Evolutionary conservation across 345 rosid genomes (phyloP).

Genomic region (Brassica nigra): DNA sequence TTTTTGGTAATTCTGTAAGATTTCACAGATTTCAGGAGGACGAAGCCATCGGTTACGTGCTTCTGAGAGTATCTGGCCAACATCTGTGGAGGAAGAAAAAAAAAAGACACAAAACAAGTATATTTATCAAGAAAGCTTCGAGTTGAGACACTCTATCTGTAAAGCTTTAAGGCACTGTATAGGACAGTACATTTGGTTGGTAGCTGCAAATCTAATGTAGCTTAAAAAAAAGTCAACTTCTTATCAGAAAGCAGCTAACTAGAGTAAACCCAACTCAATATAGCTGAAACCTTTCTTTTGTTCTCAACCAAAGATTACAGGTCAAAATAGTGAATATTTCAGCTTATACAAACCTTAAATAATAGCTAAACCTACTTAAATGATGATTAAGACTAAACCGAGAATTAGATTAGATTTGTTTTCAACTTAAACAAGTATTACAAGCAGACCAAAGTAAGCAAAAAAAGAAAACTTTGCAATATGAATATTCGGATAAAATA

Average conservation of each 20-base stretch:
- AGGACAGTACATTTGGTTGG: not conserved
- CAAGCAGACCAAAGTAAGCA: not conserved
- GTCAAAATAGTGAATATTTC: not conserved
- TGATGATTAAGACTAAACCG: constrained; percentile 20
- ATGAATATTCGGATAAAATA: constrained; percentile 36
- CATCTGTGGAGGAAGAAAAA: constrained; percentile 48
- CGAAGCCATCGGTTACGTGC: constrained; percentile 93
- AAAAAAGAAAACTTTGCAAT: not conserved
- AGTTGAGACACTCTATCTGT: not conserved
- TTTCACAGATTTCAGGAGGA: constrained; percentile 93
- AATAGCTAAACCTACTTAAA: not conserved
- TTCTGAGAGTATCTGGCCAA: constrained; percentile 74
- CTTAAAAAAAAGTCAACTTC: constrained; percentile 5
- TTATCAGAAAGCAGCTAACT: constrained; percentile 4
- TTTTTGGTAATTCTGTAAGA: constrained; percentile 60
- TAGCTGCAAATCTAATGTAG: not conserved
- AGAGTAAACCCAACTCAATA: constrained; percentile 1
- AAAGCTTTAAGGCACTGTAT: constrained; percentile 19
- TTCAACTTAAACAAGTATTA: not conserved
- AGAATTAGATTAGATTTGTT: not conserved
- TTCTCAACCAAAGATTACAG: not conserved
- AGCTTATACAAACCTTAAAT: not conserved
- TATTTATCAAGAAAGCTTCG: not conserved
- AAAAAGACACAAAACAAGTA: not conserved
- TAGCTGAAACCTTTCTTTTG: not conserved